Conservation (phyloP, 1,139 yeast species). For the Meyerozyma carpophila region DNA sequence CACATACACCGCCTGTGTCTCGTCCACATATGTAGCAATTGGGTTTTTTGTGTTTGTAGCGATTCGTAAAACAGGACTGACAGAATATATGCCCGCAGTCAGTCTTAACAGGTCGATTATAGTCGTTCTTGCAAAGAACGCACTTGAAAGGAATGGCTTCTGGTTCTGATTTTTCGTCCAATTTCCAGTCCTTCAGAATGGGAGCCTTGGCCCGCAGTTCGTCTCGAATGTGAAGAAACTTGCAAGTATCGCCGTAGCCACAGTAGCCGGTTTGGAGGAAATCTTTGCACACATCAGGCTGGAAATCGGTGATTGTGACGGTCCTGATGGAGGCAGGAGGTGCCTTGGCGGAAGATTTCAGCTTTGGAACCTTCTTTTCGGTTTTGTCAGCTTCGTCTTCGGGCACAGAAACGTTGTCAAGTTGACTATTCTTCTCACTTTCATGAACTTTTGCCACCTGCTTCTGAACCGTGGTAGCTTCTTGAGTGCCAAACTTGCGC, state of each 20-base stretch:
- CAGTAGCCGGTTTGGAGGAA: conserved; percentile 89
- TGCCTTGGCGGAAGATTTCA: conserved; percentile 1
- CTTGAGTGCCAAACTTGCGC: not conserved
- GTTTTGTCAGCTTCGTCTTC: not conserved
- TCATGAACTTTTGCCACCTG: not conserved
- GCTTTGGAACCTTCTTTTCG: not conserved
- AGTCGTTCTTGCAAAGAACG: conserved; percentile 54
- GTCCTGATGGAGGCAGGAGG: conserved; percentile 53
- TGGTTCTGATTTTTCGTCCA: conserved; percentile 12
- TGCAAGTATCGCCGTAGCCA: conserved; percentile 98
- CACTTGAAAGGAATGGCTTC: conserved; percentile 55
- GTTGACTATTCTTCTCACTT: not conserved
- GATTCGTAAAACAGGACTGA: conserved; percentile 51
- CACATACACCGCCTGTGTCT: conserved; percentile 52
- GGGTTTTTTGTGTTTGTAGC: conserved; percentile 34
- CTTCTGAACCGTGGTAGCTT: not conserved
- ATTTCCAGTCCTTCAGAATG: conserved; percentile 69
- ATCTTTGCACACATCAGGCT: conserved; percentile 93
- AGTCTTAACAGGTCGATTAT: conserved; percentile 56
- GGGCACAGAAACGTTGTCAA: no score
- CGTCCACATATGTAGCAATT: conserved; percentile 54
- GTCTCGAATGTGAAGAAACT: conserved; percentile 84
- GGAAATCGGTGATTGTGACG: conserved; percentile 83
- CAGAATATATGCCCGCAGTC: conserved; percentile 67
- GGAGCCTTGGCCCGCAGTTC: conserved; percentile 77